Evolutionary conservation across 73 alveolate genomes (phyloP), one percentile per base, ranked within the genome.

Genomic region (Paramecium octaurelia): DNA sequence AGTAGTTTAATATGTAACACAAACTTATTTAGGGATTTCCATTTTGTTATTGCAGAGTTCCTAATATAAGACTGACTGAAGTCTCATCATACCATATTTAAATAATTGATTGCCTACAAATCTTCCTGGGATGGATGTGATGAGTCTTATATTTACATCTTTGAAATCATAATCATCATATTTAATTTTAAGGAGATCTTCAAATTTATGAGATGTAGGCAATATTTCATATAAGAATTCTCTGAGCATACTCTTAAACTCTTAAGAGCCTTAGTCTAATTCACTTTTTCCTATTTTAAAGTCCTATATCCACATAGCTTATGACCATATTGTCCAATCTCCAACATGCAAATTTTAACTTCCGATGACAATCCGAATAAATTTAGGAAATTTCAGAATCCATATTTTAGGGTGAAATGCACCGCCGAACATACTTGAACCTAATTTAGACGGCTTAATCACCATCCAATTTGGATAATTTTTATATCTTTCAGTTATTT

Each of bases 331-430:
- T n/a, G 94, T 70, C 94, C 94, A 89, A 46, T 89, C 94, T 10
- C 92, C 88, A 3, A 89, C 91, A 89, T 89, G 94, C 18, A 89
- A 83, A 89, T 89, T 89, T 46, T 64, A 64, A 50, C 94, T 89
- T 18, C 94, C 94, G 20, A 89, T 71, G 12, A 89, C 77, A n/a
- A 89, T 83, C 57, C 94, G 71, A 59, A 89, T 58, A 44, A 89
- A 89, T 29, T 42, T 70, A 8, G 92, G 86, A 71, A 89, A 89
- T 70, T 70, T 89, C 5, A 89, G 71, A 8, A 89, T 77, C 94
- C 94, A 89, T 24, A 89, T 48, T 89, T 89, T 89, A 11, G 94
- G 94, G 29, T 89, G 94, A 71, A 89, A 89, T 10, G 94, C 94
- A 20, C 94, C 94, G 0, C 85, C 94, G 58, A 58, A 89, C 70